Percentiles rank a stretch among this genome's conserved stretches.
Conservation (phyloP, 192 early-diverging fungal species). For the Allomyces macrogynus region DNA sequence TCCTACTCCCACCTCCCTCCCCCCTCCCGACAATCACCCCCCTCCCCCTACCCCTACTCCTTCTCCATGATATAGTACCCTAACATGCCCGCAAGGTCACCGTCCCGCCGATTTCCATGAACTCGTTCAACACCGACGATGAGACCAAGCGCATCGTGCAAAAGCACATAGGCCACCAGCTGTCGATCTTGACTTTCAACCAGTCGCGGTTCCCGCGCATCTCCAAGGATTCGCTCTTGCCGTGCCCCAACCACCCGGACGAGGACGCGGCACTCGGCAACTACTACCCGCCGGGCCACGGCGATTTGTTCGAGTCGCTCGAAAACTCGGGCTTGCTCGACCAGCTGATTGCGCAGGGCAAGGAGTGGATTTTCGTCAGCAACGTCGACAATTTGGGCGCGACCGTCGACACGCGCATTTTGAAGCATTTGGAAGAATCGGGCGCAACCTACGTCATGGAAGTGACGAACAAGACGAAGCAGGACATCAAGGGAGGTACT, state of each 20-base stretch:
- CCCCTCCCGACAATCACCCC: too few species aligned
- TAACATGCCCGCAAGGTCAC: conserved; percentile 73
- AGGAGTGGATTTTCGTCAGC: conserved; percentile 95
- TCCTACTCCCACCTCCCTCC: too few species aligned
- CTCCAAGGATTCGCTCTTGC: conserved; percentile 76
- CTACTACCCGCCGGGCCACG: conserved; percentile 93
- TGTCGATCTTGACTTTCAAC: conserved; percentile 92
- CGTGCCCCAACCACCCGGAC: conserved; percentile 44
- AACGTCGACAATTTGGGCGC: conserved; percentile 98
- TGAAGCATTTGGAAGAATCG: conserved; percentile 72
- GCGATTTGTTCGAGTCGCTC: conserved; percentile 90
- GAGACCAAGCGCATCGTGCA: conserved; percentile 95
- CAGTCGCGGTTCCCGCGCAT: conserved; percentile 87
- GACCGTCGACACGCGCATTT: conserved; percentile 79
- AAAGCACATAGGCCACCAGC: conserved; percentile 84
- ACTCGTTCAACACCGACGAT: conserved; percentile 99
- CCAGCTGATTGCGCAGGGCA: conserved; percentile 75
- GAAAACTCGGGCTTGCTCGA: conserved; percentile 86
- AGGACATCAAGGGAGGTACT: conserved; percentile 99
- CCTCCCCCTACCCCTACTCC: not conserved
- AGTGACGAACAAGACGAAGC: conserved; percentile 97
- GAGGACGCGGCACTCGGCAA: conserved; percentile 7
- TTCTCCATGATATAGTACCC: conserved; percentile 37
- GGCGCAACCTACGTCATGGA: conserved; percentile 96
- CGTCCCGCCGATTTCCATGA: conserved; percentile 97